Evolutionary conservation across 2,329 filamentous ascomycete genomes (phyloP).

Genomic region (Raffaelea arxii): DNA sequence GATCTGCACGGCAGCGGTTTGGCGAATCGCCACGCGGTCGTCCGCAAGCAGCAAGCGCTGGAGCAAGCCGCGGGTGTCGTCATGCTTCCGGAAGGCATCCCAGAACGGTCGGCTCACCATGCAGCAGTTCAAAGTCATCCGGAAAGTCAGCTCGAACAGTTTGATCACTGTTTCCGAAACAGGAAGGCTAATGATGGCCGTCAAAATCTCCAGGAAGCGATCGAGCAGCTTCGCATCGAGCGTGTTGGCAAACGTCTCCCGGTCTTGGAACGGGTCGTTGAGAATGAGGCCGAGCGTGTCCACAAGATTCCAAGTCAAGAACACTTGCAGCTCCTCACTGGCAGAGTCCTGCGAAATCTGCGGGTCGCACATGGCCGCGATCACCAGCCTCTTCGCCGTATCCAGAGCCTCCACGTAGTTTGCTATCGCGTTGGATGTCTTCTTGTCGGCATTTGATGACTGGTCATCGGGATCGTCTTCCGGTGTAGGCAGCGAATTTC

Average conservation of each 20-base stretch:
- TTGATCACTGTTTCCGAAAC: slow-evolving; percentile 7
- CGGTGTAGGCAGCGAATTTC: slow-evolving; percentile 3
- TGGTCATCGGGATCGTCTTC: no score
- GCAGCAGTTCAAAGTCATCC: slow-evolving; percentile 30
- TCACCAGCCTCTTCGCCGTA: slow-evolving; percentile 43
- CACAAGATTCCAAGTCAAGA: slow-evolving; percentile 44
- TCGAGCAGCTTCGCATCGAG: slow-evolving; percentile 19
- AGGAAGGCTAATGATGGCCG: slow-evolving; percentile 8
- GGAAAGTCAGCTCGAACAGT: slow-evolving; percentile 21
- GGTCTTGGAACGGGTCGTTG: slow-evolving; percentile 19
- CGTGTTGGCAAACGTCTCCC: slow-evolving; percentile 7
- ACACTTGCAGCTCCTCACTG: slow-evolving; percentile 33
- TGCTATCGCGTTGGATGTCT: slow-evolving; percentile 11
- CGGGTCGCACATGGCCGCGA: slow-evolving; percentile 50
- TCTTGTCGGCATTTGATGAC: slow-evolving; percentile 9
- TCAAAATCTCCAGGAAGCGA: slow-evolving; percentile 21
- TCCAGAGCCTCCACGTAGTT: slow-evolving; percentile 26
- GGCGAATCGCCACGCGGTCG: slow-evolving; percentile 24
- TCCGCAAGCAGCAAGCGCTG: slow-evolving; percentile 28
- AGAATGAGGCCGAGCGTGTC: slow-evolving; percentile 47
- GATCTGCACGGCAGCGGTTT: slow-evolving; percentile 25
- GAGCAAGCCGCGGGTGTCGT: slow-evolving; percentile 18
- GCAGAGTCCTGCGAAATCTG: slow-evolving; percentile 37
- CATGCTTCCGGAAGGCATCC: slow-evolving; percentile 23
- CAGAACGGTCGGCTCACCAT: slow-evolving; percentile 28